These are phyloP conservation scores for Aspergillus versicolor DNA, from an alignment of 2,329 filamentous ascomycete genomes.

Conservation along the genomic window DNA sequence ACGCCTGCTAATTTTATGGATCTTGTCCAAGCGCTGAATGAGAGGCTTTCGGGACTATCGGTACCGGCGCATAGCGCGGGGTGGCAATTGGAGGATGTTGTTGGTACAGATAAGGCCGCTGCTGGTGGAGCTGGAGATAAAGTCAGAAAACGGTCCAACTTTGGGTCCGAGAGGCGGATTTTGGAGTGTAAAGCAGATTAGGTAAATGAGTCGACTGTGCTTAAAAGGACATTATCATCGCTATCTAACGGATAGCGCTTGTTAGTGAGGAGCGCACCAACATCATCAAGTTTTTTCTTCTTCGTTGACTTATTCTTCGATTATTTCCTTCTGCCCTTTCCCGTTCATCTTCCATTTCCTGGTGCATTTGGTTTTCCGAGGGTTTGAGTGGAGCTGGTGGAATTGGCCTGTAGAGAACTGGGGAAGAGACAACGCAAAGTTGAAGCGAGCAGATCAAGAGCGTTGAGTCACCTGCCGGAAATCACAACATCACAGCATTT, in stretches of 20 bases:
- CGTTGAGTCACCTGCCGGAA: conserved; percentile 9
- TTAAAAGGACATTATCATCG: conserved; percentile 6
- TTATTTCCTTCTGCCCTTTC: background rate
- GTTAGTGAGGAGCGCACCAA: background rate
- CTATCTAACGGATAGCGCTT: background rate
- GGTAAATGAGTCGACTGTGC: conserved; percentile 16
- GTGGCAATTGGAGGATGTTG: conserved; percentile 17
- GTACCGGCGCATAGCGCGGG: conserved; percentile 30
- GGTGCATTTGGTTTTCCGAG: conserved; percentile 1
- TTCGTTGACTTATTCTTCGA: conserved; percentile 7
- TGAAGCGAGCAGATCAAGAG: background rate
- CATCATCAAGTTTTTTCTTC: conserved; percentile 3
- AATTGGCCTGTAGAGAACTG: background rate
- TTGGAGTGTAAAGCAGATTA: conserved; percentile 16
- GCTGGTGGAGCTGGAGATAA: conserved; percentile 32
- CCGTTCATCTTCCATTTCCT: background rate
- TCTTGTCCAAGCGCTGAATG: conserved; percentile 4
- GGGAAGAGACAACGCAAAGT: background rate
- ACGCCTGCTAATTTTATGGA: background rate
- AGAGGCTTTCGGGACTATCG: conserved; percentile 12
- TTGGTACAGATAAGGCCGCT: conserved; percentile 35
- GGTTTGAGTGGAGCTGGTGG: background rate
- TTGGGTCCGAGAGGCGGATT: conserved; percentile 12
- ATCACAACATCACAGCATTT: background rate
- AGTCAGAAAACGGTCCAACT: conserved; percentile 20